Evolutionary conservation across 768 basidiomycete genomes (phyloP).

Genomic region (Boletus rex-veris): DNA sequence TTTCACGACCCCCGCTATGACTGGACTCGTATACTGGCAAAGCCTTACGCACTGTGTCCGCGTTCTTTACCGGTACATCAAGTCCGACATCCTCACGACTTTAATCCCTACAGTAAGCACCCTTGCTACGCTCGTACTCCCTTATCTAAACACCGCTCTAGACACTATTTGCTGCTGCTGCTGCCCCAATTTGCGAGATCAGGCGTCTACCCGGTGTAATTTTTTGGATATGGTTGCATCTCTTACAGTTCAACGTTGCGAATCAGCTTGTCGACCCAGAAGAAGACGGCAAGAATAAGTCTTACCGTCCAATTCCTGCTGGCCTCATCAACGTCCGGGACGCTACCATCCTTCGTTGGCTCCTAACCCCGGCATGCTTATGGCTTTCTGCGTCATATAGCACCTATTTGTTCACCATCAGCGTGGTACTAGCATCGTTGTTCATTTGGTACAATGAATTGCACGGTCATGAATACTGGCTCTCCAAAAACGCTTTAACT

Average conservation of each 20-base stretch:
- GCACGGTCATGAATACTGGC: slow-evolving; percentile 27
- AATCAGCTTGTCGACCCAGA: slow-evolving; percentile 41
- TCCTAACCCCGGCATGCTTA: slow-evolving; percentile 35
- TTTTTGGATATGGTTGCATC: slow-evolving; percentile 47
- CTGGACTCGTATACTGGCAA: slow-evolving; percentile 9
- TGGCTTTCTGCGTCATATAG: slow-evolving; percentile 35
- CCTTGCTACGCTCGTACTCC: neutral
- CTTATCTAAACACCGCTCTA: slow-evolving; percentile 7
- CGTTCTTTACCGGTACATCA: slow-evolving; percentile 25
- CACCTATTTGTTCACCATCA: slow-evolving; percentile 31
- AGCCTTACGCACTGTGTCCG: slow-evolving; percentile 5
- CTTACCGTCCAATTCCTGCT: slow-evolving; percentile 44
- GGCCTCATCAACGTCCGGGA: slow-evolving; percentile 38
- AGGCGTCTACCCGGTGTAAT: slow-evolving; percentile 27
- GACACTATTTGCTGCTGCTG: slow-evolving; percentile 34
- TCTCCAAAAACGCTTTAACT: slow-evolving; percentile 34
- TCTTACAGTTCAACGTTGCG: slow-evolving; percentile 42
- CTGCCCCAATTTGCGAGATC: slow-evolving; percentile 31
- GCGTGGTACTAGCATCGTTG: slow-evolving; percentile 25
- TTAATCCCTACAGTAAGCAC: slow-evolving; percentile 26
- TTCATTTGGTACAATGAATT: slow-evolving; percentile 40
- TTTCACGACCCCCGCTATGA: slow-evolving; percentile 22
- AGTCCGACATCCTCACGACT: slow-evolving; percentile 25
- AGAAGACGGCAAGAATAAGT: slow-evolving; percentile 44
- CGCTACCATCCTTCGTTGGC: slow-evolving; percentile 37